These are phyloP conservation scores for Tremella yokohamensis DNA, from an alignment of 768 basidiomycete species.

Conservation along the genomic window DNA sequence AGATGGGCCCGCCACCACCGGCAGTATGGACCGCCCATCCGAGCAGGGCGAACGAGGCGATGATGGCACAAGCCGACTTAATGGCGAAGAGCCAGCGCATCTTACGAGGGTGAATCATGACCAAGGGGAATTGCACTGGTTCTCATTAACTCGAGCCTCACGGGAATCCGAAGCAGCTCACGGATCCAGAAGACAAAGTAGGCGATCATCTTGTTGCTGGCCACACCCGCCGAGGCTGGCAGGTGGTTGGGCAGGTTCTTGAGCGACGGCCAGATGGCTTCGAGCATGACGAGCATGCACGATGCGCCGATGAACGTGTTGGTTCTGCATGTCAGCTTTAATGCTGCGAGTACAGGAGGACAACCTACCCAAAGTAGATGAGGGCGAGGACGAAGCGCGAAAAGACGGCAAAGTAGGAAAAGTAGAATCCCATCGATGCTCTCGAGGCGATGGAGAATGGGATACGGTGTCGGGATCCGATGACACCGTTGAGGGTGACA, in stretches of 20 bases:
- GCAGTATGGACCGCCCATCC: slow-evolving; percentile 73
- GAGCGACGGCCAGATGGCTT: slow-evolving; percentile 49
- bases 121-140: slow-evolving; percentile 39
- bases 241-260: slow-evolving; percentile 29
- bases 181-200: slow-evolving; percentile 47
- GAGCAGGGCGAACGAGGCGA: slow-evolving; percentile 66
- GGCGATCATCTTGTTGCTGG: slow-evolving; percentile 40
- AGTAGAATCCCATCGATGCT: slow-evolving; percentile 84
- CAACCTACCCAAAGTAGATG: slow-evolving; percentile 60
- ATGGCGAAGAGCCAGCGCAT: slow-evolving; percentile 72
- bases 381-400: slow-evolving; percentile 70
- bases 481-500: slow-evolving; percentile 73
- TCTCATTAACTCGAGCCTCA: not conserved
- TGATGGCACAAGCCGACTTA: slow-evolving; percentile 64
- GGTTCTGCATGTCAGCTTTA: slow-evolving; percentile 23
- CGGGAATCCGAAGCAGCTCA: slow-evolving; percentile 20
- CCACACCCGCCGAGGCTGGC: slow-evolving; percentile 35
- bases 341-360: not conserved
- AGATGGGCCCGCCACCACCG: slow-evolving; percentile 58
- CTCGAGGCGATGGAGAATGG: slow-evolving; percentile 75
- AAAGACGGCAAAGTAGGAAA: slow-evolving; percentile 79
- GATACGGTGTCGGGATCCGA: slow-evolving; percentile 71
- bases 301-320: slow-evolving; percentile 47
- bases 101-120: slow-evolving; percentile 62
- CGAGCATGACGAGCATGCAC: slow-evolving; percentile 47